A percentile compares a stretch with the other conserved stretches of the same genome.
Conservation (phyloP, 768 basidiomycete species). For the Suillus discolor region DNA sequence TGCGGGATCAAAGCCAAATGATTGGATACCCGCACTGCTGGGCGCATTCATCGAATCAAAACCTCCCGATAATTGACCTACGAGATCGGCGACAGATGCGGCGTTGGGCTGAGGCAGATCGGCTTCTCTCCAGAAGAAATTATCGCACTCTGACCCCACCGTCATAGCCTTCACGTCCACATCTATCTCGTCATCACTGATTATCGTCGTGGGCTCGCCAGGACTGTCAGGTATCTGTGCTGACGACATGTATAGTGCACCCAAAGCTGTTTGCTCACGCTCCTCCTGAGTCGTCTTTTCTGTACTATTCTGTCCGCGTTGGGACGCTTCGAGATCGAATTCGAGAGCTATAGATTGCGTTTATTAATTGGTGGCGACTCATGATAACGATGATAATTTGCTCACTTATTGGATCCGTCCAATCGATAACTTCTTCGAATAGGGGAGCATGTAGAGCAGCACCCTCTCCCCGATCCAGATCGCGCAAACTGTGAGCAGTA, state of each 20-base stretch:
- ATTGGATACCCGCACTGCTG: conserved; percentile 34
- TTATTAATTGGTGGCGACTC: conserved; percentile 21
- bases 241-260: conserved; percentile 70
- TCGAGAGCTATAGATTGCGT: conserved; percentile 64
- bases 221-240: conserved; percentile 80
- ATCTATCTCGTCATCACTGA: conserved; percentile 73
- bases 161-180: conserved; percentile 65
- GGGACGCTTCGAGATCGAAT: conserved; percentile 49
- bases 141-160: conserved; percentile 66
- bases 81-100: conserved; percentile 68
- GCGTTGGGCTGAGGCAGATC: conserved; percentile 27
- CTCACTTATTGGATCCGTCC: conserved; percentile 83
- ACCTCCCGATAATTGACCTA: conserved; percentile 60
- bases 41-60: conserved; percentile 42
- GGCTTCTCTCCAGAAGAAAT: conserved; percentile 61
- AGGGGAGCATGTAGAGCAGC: conserved; percentile 80
- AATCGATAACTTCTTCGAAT: conserved; percentile 87
- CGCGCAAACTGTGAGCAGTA: conserved; percentile 71
- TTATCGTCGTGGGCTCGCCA: conserved; percentile 60
- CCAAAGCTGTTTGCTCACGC: conserved; percentile 76
- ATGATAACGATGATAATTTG: conserved; percentile 23
- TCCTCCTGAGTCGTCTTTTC: conserved; percentile 75
- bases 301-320: conserved; percentile 66
- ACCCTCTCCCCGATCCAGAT: conserved; percentile 87
- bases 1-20: conserved; percentile 45